Percentiles rank a stretch among this genome's conserved stretches.
Evolutionary conservation across 2,329 filamentous ascomycete genomes (phyloP).

Genomic region (Penicillium sp.): DNA sequence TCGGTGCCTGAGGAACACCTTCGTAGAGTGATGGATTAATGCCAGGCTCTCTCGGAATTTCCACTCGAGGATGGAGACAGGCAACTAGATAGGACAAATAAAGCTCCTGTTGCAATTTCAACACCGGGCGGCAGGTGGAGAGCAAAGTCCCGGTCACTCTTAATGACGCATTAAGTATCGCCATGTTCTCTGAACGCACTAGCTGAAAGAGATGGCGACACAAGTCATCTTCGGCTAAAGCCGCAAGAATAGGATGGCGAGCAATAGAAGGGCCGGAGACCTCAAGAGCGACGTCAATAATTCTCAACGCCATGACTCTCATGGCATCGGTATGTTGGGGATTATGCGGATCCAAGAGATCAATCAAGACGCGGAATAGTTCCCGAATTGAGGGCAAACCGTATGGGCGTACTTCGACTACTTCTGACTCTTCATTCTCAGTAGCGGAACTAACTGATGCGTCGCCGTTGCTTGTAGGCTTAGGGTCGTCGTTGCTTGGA

Average conservation of each 20-base stretch:
- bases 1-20: conserved; percentile 87
- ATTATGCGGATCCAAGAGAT: conserved; percentile 89
- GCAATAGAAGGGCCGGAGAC: conserved; percentile 94
- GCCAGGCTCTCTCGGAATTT: conserved; percentile 83
- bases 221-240: conserved; percentile 84
- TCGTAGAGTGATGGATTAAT: conserved; percentile 91
- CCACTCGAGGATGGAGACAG: conserved; percentile 88
- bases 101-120: conserved; percentile 94
- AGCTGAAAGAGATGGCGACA: conserved; percentile 95
- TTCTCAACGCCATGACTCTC: conserved; percentile 94
- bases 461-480: conserved; percentile 29
- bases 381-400: conserved; percentile 92
- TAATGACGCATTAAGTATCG: conserved; percentile 86
- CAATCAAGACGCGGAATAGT: conserved; percentile 87
- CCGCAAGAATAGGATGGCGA: conserved; percentile 81
- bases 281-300: conserved; percentile 95
- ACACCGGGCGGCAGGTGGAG: conserved; percentile 80
- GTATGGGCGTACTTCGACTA: conserved; percentile 71
- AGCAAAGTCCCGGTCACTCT: conserved; percentile 87
- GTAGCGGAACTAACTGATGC: conserved; percentile 32
- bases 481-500: conserved; percentile 31
- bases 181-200: conserved; percentile 92
- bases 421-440: conserved; percentile 42
- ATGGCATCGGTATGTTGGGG: conserved; percentile 89
- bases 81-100: conserved; percentile 92